Base-by-base conservation (phyloP, 371 early-diverging fungal genomes). In the Sporodiniella umbellata region DNA sequence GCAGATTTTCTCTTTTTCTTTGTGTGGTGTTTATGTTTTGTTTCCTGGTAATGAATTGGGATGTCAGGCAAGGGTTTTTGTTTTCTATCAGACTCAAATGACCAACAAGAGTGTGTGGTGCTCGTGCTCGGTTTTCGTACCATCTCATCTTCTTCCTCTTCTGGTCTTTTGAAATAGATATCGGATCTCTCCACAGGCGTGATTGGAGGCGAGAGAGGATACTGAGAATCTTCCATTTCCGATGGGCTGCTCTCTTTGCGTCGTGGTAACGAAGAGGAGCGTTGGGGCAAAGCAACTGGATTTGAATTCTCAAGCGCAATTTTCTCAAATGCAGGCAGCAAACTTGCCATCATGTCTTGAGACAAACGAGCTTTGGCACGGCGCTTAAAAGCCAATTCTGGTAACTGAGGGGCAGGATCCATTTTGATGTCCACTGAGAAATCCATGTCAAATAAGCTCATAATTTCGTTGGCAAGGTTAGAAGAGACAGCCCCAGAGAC, bases 381-480 rank as follows among this genome's bases (percentile, higher is more conserved):
- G 4, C 37, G 51, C 28, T 44, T 60, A 19, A 60, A 60, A 18
- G 72, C 64, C 28, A 72, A 50, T 33, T 68, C 69, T 8, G 71
- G 77, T 42, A 70, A 59, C 38, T 61, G 64, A 6, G 72, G 73
- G 4, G 71, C 68, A 11, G 70, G 66, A 33, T 63, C 60, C 1
- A 69, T 48, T 15, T 70, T 62, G 15, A 73, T 69, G 46, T 76
- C 77, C 14, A 76, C 60, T 14, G 66, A 56, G 30, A 77, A 77
- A 17, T 77, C 78, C 78, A 77, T 77, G 53, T 77, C 73, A 58
- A 77, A 77, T 23, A 77, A 42, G 33, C 60, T 71, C 71, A 73
- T 77, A 24, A 77, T 57, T 38, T 77, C 78, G 26, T 64, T 66
- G 19, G 78, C 78, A 25, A 72, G 42, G 28, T 64, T 56, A 31